Base-by-base conservation (phyloP, 2,329 filamentous ascomycete genomes). In the Botrytis paeoniae region DNA sequence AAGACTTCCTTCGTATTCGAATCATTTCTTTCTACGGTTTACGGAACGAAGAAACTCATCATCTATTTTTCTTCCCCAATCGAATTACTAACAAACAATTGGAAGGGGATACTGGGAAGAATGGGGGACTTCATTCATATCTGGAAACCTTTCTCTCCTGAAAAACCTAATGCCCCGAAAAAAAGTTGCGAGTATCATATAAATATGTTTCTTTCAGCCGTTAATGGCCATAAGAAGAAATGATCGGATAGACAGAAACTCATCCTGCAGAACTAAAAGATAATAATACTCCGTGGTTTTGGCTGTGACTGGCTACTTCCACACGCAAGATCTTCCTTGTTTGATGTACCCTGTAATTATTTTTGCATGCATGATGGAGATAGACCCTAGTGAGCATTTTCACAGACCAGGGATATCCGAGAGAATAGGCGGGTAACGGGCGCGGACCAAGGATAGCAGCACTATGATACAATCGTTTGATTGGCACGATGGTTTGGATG, bases 291-390 rank as follows among this genome's bases (percentile, higher is more conserved):
- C 20, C 8, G 32, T 35, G 57, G 6, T 32, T 35, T 60, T 37
- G 20, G 35, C n/a, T 57, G 35, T 22, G 39, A 43, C 37, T 64
- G 20, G n/a, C 39, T 64, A 20, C 62, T 32, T 62, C 8, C 5
- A 43, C 39, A 43, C 25, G 16, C 61, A 63, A 63, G 37, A 63
- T n/a, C 35, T 61, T 29, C 32, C 22, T 18, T 39, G 64, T 39
- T 22, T n/a, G 12, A 14, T 66, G 25, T 25, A 29, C 25, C 64
- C 45, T 57, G 48, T 29, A 41, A 41, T 41, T n/a, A 32, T 68
- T 32, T 57, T 35, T 57, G 65, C 48, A 66, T 51, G 45, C 65
- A 66, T 51, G 32, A 43, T 54, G 45, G 48, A 68, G n/a, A 57
- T 18, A 10, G 20, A 37, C 32, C 37, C 32, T 39, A 29, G 64